These are phyloP conservation scores for Pulveroboletus sp. DNA, from an alignment of 768 basidiomycete genomes.

Conservation along the genomic window DNA sequence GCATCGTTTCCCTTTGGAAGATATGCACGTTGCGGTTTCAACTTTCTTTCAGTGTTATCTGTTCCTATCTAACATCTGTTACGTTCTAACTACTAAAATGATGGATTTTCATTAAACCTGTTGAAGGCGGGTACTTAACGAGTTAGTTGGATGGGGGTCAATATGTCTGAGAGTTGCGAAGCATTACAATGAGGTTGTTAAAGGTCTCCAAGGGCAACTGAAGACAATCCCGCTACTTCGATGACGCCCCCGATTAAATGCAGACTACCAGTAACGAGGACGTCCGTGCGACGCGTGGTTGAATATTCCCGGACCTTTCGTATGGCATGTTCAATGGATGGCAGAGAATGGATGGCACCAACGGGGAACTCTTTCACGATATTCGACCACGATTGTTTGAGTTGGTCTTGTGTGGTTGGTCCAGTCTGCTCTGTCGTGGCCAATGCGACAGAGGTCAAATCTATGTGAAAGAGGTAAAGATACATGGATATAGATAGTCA, in stretches of 20 bases:
- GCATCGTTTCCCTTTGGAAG: not conserved
- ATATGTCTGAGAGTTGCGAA: not conserved
- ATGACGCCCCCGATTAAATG: conserved; percentile 93
- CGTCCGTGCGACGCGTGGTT: conserved; percentile 38
- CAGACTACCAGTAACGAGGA: conserved; percentile 90
- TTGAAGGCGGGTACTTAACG: conserved; percentile 33
- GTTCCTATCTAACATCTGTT: not conserved
- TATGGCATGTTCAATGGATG: conserved; percentile 90
- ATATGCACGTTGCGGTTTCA: not conserved
- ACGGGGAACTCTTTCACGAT: conserved; percentile 59
- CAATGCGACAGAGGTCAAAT: conserved; percentile 70
- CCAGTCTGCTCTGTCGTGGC: conserved; percentile 57
- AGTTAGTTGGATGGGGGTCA: conserved; percentile 8
- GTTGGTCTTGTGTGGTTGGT: conserved; percentile 71
- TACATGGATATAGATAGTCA: not conserved
- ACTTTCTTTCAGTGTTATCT: not conserved
- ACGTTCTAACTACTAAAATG: not conserved
- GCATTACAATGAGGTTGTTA: not conserved
- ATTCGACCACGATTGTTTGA: conserved; percentile 68
- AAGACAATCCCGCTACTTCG: conserved; percentile 82
- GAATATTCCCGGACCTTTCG: conserved; percentile 49
- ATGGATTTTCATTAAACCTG: conserved; percentile 19
- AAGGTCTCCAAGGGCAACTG: conserved; percentile 51
- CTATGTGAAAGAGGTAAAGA: conserved; percentile 37
- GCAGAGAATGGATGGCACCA: conserved; percentile 69